phyloP scores from a whole-genome alignment of 2,329 filamentous ascomycete species.

The Xylaria polymorpha region DNA sequence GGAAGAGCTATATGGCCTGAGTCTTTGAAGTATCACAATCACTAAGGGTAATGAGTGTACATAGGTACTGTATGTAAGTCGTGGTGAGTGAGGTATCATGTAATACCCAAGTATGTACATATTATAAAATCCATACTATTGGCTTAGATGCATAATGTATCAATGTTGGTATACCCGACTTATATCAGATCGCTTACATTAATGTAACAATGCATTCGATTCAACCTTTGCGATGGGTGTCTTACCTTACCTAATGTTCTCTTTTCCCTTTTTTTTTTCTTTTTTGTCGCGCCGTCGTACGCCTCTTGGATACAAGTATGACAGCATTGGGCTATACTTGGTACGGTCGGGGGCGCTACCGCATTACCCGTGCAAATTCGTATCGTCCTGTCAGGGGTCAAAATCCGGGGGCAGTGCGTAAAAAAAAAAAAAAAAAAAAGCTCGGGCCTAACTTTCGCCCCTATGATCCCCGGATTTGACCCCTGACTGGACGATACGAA shows the following conservation, averaged over 20 bases:
- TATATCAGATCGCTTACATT: slow-evolving; percentile 19
- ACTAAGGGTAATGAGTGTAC: not conserved
- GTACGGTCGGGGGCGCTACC: not conserved
- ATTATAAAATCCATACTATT: slow-evolving; percentile 3
- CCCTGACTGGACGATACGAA: too few species aligned
- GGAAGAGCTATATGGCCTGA: not conserved
- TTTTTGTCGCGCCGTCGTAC: slow-evolving; percentile 11
- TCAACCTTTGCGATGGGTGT: not conserved
- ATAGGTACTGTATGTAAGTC: too few species aligned
- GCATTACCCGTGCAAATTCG: too few species aligned
- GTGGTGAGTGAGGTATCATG: not conserved
- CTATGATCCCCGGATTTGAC: too few species aligned
- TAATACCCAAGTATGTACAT: not conserved
- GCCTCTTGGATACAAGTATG: not conserved
- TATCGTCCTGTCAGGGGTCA: too few species aligned
- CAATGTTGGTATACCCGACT: slow-evolving; percentile 6
- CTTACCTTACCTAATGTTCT: slow-evolving; percentile 1
- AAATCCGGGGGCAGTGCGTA: too few species aligned
- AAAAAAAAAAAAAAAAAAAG: too few species aligned
- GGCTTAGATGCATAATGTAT: slow-evolving; percentile 23
- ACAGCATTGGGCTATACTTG: slow-evolving; percentile 13
- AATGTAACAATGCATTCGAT: slow-evolving; percentile 32
- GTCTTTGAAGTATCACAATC: not conserved
- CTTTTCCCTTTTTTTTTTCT: not conserved
- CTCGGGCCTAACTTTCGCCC: too few species aligned